Percentiles rank a stretch among this genome's conserved stretches.
These are phyloP conservation scores for Pseudotsuga menziesii DNA, from an alignment of 75 land plant species.

Conservation along the genomic window DNA sequence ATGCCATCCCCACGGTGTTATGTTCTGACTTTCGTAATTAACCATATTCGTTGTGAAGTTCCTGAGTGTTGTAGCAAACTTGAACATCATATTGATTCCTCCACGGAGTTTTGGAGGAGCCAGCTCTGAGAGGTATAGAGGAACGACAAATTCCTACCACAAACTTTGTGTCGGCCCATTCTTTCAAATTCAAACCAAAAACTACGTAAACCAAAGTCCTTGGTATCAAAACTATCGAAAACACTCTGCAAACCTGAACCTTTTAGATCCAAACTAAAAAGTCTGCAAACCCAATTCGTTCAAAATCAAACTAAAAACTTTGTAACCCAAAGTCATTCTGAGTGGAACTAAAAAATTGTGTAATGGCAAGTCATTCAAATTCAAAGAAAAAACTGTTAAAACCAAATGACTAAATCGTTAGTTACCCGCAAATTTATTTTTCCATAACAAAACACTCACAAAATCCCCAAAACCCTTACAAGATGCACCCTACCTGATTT, in stretches of 20 bases:
- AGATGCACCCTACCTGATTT: constrained; percentile 15
- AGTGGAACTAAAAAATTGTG: background rate
- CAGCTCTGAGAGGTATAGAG: constrained; percentile 46
- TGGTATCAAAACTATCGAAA: background rate
- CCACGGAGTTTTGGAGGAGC: constrained; percentile 40
- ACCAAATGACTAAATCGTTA: background rate
- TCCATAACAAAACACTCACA: background rate
- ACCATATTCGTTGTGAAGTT: constrained; percentile 19
- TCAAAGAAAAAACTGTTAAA: background rate
- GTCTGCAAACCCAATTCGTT: background rate
- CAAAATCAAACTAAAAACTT: background rate
- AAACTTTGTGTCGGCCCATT: background rate
- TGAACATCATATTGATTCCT: constrained; percentile 30
- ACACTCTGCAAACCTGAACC: background rate
- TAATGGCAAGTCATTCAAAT: background rate
- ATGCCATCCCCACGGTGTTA: constrained; percentile 51
- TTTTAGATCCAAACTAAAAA: background rate
- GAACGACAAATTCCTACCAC: constrained; percentile 9
- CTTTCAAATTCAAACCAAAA: background rate
- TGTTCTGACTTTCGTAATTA: constrained; percentile 39
- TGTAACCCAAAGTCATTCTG: too few species aligned
- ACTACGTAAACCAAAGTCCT: background rate
- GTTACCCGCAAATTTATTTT: background rate
- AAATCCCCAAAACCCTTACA: too few species aligned
- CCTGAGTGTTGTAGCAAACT: constrained; percentile 21